Percentiles rank a stretch among this genome's conserved stretches.
These are phyloP conservation scores for Alternaria viburni DNA, from an alignment of 2,329 filamentous ascomycete species.

Conservation along the genomic window DNA sequence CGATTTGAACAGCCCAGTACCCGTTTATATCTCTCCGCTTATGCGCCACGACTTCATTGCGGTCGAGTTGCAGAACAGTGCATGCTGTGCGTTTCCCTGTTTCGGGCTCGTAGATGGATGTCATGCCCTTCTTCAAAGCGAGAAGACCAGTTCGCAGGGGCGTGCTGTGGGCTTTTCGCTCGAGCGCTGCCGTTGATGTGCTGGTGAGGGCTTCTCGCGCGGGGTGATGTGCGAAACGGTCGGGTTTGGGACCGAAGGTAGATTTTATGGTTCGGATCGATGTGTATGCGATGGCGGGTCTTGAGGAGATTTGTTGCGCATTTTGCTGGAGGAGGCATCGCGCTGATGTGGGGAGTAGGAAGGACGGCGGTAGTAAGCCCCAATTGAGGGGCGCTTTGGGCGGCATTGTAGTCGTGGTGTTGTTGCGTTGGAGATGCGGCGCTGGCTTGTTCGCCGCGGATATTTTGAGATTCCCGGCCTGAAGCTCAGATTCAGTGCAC, in stretches of 20 bases:
- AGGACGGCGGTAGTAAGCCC: constrained; percentile 36
- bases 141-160: constrained; percentile 80
- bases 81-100: constrained; percentile 80
- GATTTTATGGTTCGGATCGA: constrained; percentile 59
- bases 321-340: constrained; percentile 32
- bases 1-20: constrained; percentile 93
- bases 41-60: constrained; percentile 85
- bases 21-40: constrained; percentile 83
- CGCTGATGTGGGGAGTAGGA: constrained; percentile 38
- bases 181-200: constrained; percentile 64
- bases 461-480: constrained; percentile 21
- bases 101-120: constrained; percentile 78
- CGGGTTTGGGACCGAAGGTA: constrained; percentile 58
- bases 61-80: constrained; percentile 92
- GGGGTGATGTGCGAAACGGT: constrained; percentile 61
- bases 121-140: constrained; percentile 95
- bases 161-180: constrained; percentile 63
- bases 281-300: constrained; percentile 26
- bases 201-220: constrained; percentile 60
- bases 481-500: constrained; percentile 1
- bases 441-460: constrained; percentile 20
- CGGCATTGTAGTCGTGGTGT: constrained; percentile 36
- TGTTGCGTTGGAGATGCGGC: constrained; percentile 10
- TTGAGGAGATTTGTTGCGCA: constrained; percentile 9
- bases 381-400: constrained; percentile 44